Base-by-base conservation (phyloP, 2,329 filamentous ascomycete species). In the Xylaria sp. region DNA sequence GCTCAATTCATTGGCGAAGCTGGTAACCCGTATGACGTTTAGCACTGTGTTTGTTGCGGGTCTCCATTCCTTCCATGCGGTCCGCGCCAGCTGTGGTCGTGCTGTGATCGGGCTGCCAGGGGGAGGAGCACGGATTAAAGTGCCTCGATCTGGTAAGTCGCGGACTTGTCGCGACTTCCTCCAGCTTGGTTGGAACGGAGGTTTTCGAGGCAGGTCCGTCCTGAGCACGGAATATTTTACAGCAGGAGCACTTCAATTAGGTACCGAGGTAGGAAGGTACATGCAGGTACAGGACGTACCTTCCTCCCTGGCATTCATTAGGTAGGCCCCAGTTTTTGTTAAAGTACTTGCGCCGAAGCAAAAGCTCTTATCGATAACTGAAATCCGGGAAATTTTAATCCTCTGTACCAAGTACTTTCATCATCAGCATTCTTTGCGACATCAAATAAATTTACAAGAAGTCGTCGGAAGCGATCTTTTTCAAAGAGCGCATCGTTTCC, bases 331-430 rank as follows among this genome's bases (percentile, higher is more conserved):
- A 47, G 23, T 30, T 30, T 30, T 30, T 30, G 23, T 30, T 30
- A 30, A 30, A 30, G 44, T 48, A 50, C 48, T 4, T 13, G 48
- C 37, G 2, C 8, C 1, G 46, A 18, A 54, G 55, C 49, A 53
- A 49, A 53, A n/a, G n/a, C 11, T 50, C 44, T 39, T 62, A 64
- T 64, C 62, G 62, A 64, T 64, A 64, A 60, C 55, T n/a, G 52
- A 55, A 58, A 48, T 34, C 39, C 49, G 50, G 60, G 62, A 62
- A 64, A 58, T 63, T 64, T 64, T 60, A 55, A 63, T 49, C 49
- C n/a, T 16, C 23, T 16, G 11, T 51, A 51, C 49, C 8, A 34
- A 16, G 49, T 51, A 51, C n/a, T 30, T 44, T 47, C 7, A 39
- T 55, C 35, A 19, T 48, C 52, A 39, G 2, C 42, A 13, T 7